Evolutionary conservation across 176 grass and related monocot genomes (phyloP), one percentile per base, ranked within the genome.

Genomic region (Aegilops sharonensis): DNA sequence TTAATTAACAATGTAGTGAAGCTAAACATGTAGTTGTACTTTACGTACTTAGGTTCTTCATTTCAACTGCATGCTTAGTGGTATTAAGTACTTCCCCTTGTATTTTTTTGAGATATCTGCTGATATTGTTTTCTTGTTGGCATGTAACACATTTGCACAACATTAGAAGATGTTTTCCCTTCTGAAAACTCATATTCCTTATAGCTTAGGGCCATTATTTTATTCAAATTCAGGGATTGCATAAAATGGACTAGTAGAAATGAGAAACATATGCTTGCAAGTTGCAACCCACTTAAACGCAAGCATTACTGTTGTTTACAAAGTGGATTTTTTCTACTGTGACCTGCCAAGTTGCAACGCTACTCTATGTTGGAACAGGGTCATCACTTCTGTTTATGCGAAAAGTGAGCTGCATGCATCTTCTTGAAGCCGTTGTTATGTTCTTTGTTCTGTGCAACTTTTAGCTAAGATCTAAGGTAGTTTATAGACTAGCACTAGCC

Each of bases 111-210:
- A 87, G 34, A 68, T 77, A 68, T 77, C 60, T 77, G 5, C 71
- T 77, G 32, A 30, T 52, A 15, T 12, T 20, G 29, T 62, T 80
- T 75, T 59, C 13, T 9, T 73, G 27, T 34, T 88, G 15, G 3
- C 77, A 80, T 18, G 11, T 9, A 74, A 75, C 29, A 8, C 24
- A 60, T 60, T 73, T 40, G 59, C 9, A 84, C 9, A 15, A 8
- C 60, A 7, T 54, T 64, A 68, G 18, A 79, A 27, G 9, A 1
- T 64, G 0, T 47, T 64, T 52, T 9, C 36, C 59, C 57, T 73
- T 52, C 29, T 66, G 39, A 42, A 47, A 89, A 81, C 60, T 57
- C 86, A 88, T 43, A 27, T 29, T 25, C 8, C 18, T 24, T 67
- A 76, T 75, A 37, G 64, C 25, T 4, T 65, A 72, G 18, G 45